Conservation (phyloP, 805 yeast species). For the Schwanniomyces yamadae region DNA sequence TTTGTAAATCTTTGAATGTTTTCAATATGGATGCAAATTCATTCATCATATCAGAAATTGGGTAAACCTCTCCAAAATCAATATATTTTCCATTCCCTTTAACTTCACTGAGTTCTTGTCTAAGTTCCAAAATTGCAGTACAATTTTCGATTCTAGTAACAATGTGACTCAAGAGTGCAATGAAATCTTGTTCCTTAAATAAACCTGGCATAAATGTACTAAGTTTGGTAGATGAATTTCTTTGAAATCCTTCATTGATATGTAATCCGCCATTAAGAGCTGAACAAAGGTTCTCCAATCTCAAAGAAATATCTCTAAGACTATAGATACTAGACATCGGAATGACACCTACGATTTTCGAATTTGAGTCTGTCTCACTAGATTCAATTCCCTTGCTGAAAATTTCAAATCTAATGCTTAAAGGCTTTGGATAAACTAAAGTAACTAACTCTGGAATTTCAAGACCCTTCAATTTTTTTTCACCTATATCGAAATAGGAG, state of each 20-base stretch:
- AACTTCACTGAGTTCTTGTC: slow-evolving; percentile 28
- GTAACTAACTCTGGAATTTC: slow-evolving; percentile 91
- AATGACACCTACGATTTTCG: slow-evolving; percentile 35
- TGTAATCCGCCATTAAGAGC: slow-evolving; percentile 42
- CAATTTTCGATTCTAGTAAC: slow-evolving; percentile 69
- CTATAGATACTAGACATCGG: slow-evolving; percentile 47
- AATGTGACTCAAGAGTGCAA: slow-evolving; percentile 59
- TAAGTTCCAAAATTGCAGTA: slow-evolving; percentile 34
- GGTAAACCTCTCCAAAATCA: slow-evolving; percentile 15
- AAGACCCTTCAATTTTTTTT: slow-evolving; percentile 85
- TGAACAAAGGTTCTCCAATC: slow-evolving; percentile 60
- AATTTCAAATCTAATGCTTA: slow-evolving; percentile 58
- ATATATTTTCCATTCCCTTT: slow-evolving; percentile 24
- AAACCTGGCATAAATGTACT: slow-evolving; percentile 15
- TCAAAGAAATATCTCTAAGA: slow-evolving; percentile 54
- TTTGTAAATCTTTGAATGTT: too few relatives aligned
- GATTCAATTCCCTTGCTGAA: slow-evolving; percentile 28
- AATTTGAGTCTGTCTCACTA: slow-evolving; percentile 23
- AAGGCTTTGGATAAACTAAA: slow-evolving; percentile 65
- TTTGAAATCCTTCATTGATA: slow-evolving; percentile 24
- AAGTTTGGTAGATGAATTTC: slow-evolving; percentile 24
- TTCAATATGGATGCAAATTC: slow-evolving; percentile 12
- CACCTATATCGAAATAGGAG: slow-evolving; percentile 70
- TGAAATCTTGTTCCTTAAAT: slow-evolving; percentile 41
- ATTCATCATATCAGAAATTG: slow-evolving; percentile 23